Conservation (phyloP, 1,284 basidiomycete species). For the Ganoderma boninense region DNA sequence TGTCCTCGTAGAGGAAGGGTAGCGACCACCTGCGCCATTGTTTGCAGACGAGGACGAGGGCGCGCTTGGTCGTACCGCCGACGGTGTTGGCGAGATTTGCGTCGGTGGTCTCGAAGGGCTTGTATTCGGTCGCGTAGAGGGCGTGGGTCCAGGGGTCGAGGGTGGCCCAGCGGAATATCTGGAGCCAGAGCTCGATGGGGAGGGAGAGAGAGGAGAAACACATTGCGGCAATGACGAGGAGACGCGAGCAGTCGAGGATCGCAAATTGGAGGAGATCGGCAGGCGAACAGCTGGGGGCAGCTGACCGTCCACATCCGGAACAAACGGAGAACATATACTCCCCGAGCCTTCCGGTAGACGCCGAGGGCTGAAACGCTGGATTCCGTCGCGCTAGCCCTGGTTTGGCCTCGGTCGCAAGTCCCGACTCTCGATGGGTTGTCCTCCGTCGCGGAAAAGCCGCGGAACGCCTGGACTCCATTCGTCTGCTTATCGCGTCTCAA, state of each 20-base stretch:
- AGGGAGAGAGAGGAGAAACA: conserved; percentile 19
- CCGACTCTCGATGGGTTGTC: neutral
- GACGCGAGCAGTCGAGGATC: neutral
- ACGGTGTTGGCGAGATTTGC: conserved; percentile 12
- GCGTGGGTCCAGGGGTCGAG: conserved; percentile 33
- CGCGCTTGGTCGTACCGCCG: conserved; percentile 43
- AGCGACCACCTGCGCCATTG: conserved; percentile 57
- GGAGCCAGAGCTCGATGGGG: conserved; percentile 42
- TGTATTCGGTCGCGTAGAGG: conserved; percentile 35
- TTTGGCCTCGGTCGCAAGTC: neutral
- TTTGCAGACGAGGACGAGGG: conserved; percentile 62
- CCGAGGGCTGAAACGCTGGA: neutral
- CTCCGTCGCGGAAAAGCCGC: neutral
- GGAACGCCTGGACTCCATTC: neutral
- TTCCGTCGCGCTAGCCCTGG: neutral
- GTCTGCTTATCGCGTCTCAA: neutral
- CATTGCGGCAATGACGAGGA: neutral
- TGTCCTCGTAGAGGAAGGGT: conserved; percentile 60
- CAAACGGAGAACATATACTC: conserved; percentile 3
- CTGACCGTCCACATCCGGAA: neutral
- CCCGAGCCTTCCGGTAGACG: neutral
- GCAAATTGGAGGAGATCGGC: neutral
- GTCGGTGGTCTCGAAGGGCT: conserved; percentile 36
- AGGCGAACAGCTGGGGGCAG: neutral
- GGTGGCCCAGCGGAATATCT: conserved; percentile 42